Evolutionary conservation across 495 filamentous ascomycete genomes (phyloP).

Genomic region (Xylona heveae): DNA sequence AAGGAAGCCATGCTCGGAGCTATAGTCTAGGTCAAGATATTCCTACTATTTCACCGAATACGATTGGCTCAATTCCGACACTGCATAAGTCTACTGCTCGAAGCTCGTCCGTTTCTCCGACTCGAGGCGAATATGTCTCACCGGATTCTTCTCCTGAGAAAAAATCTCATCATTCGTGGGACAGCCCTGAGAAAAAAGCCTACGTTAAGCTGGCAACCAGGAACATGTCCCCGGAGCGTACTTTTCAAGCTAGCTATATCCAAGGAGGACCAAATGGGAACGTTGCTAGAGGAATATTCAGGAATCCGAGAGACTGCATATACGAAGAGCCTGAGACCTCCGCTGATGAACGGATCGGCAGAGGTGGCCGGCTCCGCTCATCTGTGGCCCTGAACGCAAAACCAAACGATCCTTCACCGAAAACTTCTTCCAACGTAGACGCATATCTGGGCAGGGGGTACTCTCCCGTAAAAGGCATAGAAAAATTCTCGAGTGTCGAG

Average conservation of each 20-base stretch:
- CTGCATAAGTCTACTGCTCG: slow-evolving; percentile 2
- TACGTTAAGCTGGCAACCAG: slow-evolving; percentile 9
- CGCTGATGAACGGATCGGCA: slow-evolving; percentile 11
- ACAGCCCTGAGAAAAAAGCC: slow-evolving; percentile 14
- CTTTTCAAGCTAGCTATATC: slow-evolving; percentile 4
- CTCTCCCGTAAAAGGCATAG: slow-evolving; percentile 23
- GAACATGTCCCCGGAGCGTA: neutral
- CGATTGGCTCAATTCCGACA: slow-evolving; percentile 4
- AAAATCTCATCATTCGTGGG: slow-evolving; percentile 9
- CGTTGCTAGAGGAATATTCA: slow-evolving; percentile 19
- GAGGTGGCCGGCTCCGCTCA: slow-evolving; percentile 24
- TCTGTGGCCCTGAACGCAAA: slow-evolving; percentile 29
- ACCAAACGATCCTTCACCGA: slow-evolving; percentile 23
- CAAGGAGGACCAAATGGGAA: slow-evolving; percentile 25
- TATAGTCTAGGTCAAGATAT: slow-evolving; percentile 32
- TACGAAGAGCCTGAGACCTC: slow-evolving; percentile 58
- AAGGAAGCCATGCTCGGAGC: slow-evolving; percentile 39
- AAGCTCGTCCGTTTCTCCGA: neutral
- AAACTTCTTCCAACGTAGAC: slow-evolving; percentile 15
- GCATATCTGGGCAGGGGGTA: slow-evolving; percentile 20
- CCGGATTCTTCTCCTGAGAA: neutral
- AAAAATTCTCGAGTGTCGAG: slow-evolving; percentile 42
- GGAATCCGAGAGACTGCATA: slow-evolving; percentile 56
- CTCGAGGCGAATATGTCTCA: neutral
- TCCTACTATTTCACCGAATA: slow-evolving; percentile 19